Conservation (phyloP, 306 rosid genomes). For the Vigna unguiculata region DNA sequence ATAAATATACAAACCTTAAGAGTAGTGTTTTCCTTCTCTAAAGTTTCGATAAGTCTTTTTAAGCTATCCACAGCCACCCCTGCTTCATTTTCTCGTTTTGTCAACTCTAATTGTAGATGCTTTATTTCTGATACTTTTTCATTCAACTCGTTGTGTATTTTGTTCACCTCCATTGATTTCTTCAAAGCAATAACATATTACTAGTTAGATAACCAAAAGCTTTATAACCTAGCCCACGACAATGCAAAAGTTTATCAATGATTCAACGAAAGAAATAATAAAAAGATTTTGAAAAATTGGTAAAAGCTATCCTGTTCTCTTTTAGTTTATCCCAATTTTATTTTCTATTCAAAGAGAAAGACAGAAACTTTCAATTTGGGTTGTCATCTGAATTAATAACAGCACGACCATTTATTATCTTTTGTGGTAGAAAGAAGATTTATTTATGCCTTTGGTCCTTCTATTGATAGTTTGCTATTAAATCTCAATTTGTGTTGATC, state of each 20-base stretch:
- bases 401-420: not conserved
- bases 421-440: not conserved
- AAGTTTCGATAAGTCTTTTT: conserved; percentile 60
- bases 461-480: conserved; percentile 17
- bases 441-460: conserved; percentile 17
- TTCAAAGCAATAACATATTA: conserved; percentile 47
- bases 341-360: conserved; percentile 10
- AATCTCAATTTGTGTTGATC: not conserved
- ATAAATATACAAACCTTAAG: conserved; percentile 66
- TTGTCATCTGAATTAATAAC: conserved; percentile 16
- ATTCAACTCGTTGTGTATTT: conserved; percentile 60
- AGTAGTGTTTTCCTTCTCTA: conserved; percentile 71
- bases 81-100: conserved; percentile 50
- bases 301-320: conserved; percentile 13
- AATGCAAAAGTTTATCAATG: conserved; percentile 20
- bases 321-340: conserved; percentile 10
- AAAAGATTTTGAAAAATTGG: not conserved
- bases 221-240: conserved; percentile 7
- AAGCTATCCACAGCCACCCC: conserved; percentile 52
- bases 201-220: conserved; percentile 40
- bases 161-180: conserved; percentile 58
- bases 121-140: conserved; percentile 63
- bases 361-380: conserved; percentile 23
- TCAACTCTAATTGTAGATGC: conserved; percentile 66
- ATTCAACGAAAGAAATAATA: conserved; percentile 19